A percentile compares a stretch with the other conserved stretches of the same genome.
These are phyloP conservation scores for Naegleria lovaniensis DNA, from an alignment of 208 protist genomes.

Conservation along the genomic window DNA sequence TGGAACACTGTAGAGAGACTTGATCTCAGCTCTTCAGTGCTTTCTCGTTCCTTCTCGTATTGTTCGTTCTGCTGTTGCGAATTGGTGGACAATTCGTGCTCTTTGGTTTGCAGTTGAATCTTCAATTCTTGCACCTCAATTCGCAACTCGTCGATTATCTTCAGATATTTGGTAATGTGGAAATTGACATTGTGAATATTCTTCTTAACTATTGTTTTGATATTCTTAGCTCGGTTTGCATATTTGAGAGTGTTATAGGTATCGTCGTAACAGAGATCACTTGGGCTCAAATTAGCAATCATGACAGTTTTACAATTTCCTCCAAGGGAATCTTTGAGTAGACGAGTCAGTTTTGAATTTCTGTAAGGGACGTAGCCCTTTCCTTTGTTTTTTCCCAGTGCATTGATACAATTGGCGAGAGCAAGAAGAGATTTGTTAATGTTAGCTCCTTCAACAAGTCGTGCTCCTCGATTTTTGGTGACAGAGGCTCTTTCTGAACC, in stretches of 20 bases:
- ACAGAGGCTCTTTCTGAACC: slow-evolving; percentile 61
- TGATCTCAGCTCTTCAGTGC: background rate
- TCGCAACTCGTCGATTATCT: slow-evolving; percentile 56
- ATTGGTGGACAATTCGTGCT: background rate
- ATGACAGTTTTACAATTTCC: slow-evolving; percentile 54
- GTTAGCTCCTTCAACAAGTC: background rate
- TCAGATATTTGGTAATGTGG: slow-evolving; percentile 59
- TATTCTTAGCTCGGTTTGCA: background rate
- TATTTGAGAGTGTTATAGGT: background rate
- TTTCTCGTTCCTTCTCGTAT: background rate
- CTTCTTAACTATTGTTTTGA: slow-evolving; percentile 30
- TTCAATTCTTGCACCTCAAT: slow-evolving; percentile 46
- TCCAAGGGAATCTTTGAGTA: slow-evolving; percentile 56
- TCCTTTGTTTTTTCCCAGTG: slow-evolving; percentile 36
- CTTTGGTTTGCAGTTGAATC: background rate
- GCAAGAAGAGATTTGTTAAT: slow-evolving; percentile 78
- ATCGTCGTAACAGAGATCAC: background rate
- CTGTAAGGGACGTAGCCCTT: slow-evolving; percentile 64
- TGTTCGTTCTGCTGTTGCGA: background rate
- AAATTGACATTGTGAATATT: slow-evolving; percentile 55
- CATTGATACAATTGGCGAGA: slow-evolving; percentile 77
- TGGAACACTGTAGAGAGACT: background rate
- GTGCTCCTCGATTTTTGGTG: slow-evolving; percentile 23
- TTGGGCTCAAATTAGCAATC: background rate
- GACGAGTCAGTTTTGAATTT: slow-evolving; percentile 61